Base-by-base conservation (phyloP, 306 rosid species). In the Carpinus fangiana region DNA sequence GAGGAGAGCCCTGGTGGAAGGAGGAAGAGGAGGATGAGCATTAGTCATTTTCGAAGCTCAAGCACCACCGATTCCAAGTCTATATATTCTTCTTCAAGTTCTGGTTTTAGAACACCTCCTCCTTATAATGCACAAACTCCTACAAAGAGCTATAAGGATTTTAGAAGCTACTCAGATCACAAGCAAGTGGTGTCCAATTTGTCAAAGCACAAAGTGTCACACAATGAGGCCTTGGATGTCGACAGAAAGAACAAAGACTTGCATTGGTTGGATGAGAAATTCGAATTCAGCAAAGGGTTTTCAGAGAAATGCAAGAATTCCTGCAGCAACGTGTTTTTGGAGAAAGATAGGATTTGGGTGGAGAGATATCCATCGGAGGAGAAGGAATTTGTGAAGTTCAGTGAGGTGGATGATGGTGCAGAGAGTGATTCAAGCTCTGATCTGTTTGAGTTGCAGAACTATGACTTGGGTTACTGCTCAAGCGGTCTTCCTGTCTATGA, bases 351-450 rank as follows among this genome's bases (percentile, higher is more conserved):
- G 79, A 67, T 59, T 57, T 61, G 61, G 77, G 8, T 69, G 73
- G 84, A 78, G 2, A 81, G 86, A 71, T 69, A 71, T 80, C 76
- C 70, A 8, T 26, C 64, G 74, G 85, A 82, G n/a, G 79, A 79
- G 45, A 77, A 84, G 79, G 81, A 62, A 45, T 43, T 79, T 56
- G 75, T 34, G 53, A 79, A 80, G 78, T 75, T 78, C 81, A 66
- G 75, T 72, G 90, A 88, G 28, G 82, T 82, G 14, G 98, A 90
- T 79, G 92, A 91, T 45, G 96, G 96, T 52, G 98, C 83, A 50
- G 99, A 95, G 3, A 91, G 98, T 83, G 99, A 95, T 83, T 95
- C 99, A 65, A 95, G 98, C 70, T 95, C 99, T 59, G 99, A 95
- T 84, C 88, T 95, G 72, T 95, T 95, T 79, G 99, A 95, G 79